A percentile compares a stretch with the other conserved stretches of the same genome.
Evolutionary conservation across 257 asterid species (phyloP).

Genomic region (Rehmannia glutinosa): DNA sequence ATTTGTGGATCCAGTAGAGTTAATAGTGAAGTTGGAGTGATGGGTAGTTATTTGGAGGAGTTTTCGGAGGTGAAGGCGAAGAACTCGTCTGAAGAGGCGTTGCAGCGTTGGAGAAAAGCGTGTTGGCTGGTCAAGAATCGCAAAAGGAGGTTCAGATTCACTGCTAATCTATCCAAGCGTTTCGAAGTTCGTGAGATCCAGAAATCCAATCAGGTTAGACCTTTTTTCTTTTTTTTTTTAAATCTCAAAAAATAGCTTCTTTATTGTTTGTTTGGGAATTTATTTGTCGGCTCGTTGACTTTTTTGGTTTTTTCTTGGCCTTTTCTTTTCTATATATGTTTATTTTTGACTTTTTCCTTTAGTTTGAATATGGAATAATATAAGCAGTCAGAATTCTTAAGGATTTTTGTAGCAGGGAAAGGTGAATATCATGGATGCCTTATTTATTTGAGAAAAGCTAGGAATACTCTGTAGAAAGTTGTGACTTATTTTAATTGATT

Average conservation of each 20-base stretch:
- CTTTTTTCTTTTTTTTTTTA: background rate
- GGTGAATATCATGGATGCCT: background rate
- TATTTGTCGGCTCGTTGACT: conserved; percentile 28
- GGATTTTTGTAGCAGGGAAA: background rate
- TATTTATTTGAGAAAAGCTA: background rate
- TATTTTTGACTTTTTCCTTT: background rate
- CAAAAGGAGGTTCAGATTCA: conserved; percentile 75
- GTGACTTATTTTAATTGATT: background rate
- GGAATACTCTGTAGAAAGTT: background rate
- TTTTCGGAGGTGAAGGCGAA: conserved; percentile 73
- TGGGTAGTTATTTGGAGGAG: conserved; percentile 66
- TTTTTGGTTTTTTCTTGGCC: background rate
- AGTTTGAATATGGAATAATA: background rate
- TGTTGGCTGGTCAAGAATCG: conserved; percentile 86
- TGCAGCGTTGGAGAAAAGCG: conserved; percentile 81
- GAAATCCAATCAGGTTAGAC: conserved; percentile 75
- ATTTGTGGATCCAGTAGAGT: conserved; percentile 4
- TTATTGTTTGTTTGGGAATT: background rate
- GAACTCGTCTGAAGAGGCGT: conserved; percentile 88
- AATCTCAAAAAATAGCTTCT: background rate
- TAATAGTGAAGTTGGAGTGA: background rate
- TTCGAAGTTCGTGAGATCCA: conserved; percentile 78
- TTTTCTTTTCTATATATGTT: background rate
- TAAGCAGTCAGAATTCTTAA: no score
- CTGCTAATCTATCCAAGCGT: conserved; percentile 82